Percentiles rank a stretch among this genome's conserved stretches.
Evolutionary conservation across 2,329 filamentous ascomycete species (phyloP).

Genomic region (Trichoderma sp.): DNA sequence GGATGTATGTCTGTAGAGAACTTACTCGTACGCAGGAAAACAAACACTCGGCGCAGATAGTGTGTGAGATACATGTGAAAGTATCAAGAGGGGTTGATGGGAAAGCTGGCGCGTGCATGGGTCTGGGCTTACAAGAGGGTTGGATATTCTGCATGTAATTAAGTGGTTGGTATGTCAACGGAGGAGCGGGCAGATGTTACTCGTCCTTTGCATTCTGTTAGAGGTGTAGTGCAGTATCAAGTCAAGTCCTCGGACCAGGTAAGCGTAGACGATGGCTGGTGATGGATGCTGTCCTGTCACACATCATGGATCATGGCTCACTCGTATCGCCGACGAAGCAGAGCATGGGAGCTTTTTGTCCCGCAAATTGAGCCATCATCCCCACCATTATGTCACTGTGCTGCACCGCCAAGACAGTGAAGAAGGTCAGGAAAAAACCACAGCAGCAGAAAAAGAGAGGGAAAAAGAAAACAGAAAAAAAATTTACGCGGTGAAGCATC

Average conservation of each 20-base stretch:
- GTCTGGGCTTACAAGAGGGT: slow-evolving; percentile 11
- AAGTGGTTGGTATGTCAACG: not conserved
- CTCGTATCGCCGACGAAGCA: slow-evolving; percentile 15
- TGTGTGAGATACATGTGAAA: not conserved
- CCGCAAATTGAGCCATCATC: slow-evolving; percentile 1
- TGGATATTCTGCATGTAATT: slow-evolving; percentile 11
- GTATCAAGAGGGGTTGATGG: not conserved
- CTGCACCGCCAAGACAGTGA: slow-evolving; percentile 15
- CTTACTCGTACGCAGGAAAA: not conserved
- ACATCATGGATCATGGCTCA: not conserved
- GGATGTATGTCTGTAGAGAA: slow-evolving; percentile 14
- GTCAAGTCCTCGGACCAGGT: not conserved
- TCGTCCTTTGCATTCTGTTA: not conserved
- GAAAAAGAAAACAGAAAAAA: not conserved
- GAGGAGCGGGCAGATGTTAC: not conserved
- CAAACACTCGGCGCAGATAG: not conserved
- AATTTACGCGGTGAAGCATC: slow-evolving; percentile 20
- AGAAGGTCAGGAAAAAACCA: not conserved
- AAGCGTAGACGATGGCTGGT: not conserved
- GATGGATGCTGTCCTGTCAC: not conserved
- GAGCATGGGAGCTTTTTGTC: not conserved
- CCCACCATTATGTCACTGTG: slow-evolving; percentile 19
- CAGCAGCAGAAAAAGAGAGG: not conserved
- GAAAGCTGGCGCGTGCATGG: not conserved
- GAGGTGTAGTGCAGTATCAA: not conserved